phyloP scores from a whole-genome alignment of 192 early-diverging fungal species.

The Umbelopsis sp. region DNA sequence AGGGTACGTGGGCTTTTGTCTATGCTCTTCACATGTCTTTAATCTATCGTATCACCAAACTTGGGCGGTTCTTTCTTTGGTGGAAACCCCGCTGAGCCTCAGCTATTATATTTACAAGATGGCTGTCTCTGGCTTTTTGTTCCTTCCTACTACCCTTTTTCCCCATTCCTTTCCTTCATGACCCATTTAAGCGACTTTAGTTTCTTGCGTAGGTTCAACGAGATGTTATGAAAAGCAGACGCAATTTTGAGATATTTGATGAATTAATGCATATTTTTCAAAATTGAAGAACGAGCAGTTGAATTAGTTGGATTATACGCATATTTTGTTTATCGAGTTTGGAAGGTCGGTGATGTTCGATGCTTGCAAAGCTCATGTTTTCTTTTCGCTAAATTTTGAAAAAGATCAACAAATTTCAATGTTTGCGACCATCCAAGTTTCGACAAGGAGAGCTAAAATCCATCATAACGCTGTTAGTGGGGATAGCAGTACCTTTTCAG shows the following conservation, averaged over 20 bases:
- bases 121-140: neutral
- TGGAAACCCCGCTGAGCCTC: neutral
- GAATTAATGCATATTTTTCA: neutral
- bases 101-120: neutral
- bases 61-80: neutral
- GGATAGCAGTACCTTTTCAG: conserved; percentile 29
- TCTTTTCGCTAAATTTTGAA: neutral
- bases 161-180: conserved; percentile 18
- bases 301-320: conserved; percentile 14
- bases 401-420: conserved; percentile 22
- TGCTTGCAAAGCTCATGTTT: neutral
- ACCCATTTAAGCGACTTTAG: conserved; percentile 27
- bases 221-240: neutral
- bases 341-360: conserved; percentile 13
- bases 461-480: conserved; percentile 16
- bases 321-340: conserved; percentile 24
- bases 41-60: neutral
- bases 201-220: conserved; percentile 23
- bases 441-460: conserved; percentile 28
- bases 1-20: neutral
- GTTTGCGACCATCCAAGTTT: conserved; percentile 17
- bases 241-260: neutral
- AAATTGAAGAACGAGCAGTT: conserved; percentile 20
- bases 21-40: conserved; percentile 4
- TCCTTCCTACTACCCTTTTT: conserved; percentile 14